Base-by-base conservation (phyloP, 257 asterid species). In the Solanum lycopersicoides region DNA sequence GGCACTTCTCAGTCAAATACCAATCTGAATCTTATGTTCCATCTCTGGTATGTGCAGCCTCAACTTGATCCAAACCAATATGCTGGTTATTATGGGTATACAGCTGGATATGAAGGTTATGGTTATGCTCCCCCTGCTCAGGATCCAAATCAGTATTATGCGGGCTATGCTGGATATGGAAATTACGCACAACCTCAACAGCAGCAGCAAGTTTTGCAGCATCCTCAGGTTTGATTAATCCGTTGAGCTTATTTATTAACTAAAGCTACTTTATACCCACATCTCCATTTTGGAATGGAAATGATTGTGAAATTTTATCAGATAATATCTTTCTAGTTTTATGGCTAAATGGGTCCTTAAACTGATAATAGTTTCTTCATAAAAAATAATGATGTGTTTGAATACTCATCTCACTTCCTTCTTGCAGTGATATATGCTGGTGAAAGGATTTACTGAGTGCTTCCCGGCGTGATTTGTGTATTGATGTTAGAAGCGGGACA, bases 91-190 rank as follows among this genome's bases (percentile, higher is more conserved):
- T 95, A 95, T 74, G 96, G 96, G 60, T 96, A 92, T 90, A 53
- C 91, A 59, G 94, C 94, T 82, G 96, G 98, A 39, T 96, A 95
- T 85, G 96, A 95, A 79, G 91, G 93, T 65, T 95, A 95, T 87
- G 97, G 97, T 75, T 95, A 94, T 90, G 94, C 95, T 50, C 95
- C 94, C 83, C 91, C 95, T 35, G 87, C 96, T 1, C 98, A 95
- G 85, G 98, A 96, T 91, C 98, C 98, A 7, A 94, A 86, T 84
- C 60, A 95, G 92, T 96, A 95, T 88, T 94, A 96, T 89, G 93
- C 92, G 30, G 96, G 96, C 82, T 95, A 95, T 68, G 93, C 96
- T 28, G 98, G 98, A 42, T 95, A 94, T 76, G 94, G 94, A 20
- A 95, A 91, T 89, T 95, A 93, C 74, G 93, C 92, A 41, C 96